Evolutionary conservation across 345 rosid species (phyloP), one percentile per base, ranked within the genome.

Genomic region (Eucalyptus cloeziana): DNA sequence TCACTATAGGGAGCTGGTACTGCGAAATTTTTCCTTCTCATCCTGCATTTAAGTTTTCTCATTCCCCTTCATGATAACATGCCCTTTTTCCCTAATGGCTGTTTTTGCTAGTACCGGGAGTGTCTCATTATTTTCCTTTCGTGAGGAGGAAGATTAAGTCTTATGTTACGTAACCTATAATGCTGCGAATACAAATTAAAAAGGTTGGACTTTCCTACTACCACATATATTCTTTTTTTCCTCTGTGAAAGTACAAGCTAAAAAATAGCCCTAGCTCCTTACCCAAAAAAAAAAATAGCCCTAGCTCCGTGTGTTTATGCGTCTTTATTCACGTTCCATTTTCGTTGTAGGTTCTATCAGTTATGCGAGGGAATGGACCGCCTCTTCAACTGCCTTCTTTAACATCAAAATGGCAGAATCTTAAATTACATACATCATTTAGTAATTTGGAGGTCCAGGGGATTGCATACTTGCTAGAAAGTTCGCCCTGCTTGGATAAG

Each of bases 101-200:
- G 9, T 14, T 64, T 60, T 64, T 64, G 76, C 76, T 10, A 21
- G 76, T n/a, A 14, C 40, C 0, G 0, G 0, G 76, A 64, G 76
- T 0, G 17, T 30, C 10, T n/a, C 76, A 15, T 64, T 64, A 14
- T n/a, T 64, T 64, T n/a, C 21, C 33, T 62, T 13, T 30, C 0
- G 33, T 13, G 69, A 62, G 69, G 0, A n/a, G 76, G 0, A 64
- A 64, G 37, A 64, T 30, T 64, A 64, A 64, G 37, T 64, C 76
- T 64, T 64, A 64, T n/a, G 33, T n/a, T 13, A 64, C 40, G 40
- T 64, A 0, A n/a, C 76, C 37, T n/a, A 64, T 64, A n/a, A n/a
- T 64, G 76, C 76, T 7, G 2, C 79, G 11, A 15, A 0, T 1
- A 1, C 79, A 67, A 67, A 67, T 67, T 0, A 67, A 67, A 31